Percentiles rank a stretch among this genome's conserved stretches.
Conservation (phyloP, 768 basidiomycete species). For the Termitomyces sp. region DNA sequence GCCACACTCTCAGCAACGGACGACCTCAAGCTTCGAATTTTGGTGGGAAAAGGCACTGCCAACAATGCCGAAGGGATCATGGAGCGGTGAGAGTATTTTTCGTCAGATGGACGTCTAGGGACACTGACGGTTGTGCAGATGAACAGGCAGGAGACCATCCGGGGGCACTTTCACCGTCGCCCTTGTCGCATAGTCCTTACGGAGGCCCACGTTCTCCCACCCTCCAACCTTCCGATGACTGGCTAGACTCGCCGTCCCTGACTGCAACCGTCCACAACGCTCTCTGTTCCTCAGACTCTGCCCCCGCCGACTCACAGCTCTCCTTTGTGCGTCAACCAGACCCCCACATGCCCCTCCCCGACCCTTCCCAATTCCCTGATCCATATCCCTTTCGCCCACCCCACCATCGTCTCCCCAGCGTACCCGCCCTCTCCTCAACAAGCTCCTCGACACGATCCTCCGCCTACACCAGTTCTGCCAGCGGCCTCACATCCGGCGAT, state of each 20-base stretch:
- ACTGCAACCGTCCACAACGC: neutral
- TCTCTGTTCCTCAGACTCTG: neutral
- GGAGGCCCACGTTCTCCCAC: conserved; percentile 35
- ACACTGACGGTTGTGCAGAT: conserved; percentile 12
- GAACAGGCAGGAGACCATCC: conserved; percentile 21
- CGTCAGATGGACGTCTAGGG: conserved; percentile 14
- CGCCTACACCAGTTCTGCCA: conserved; percentile 71
- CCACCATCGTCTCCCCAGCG: conserved; percentile 39
- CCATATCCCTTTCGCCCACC: conserved; percentile 60
- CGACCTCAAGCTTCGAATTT: conserved; percentile 13
- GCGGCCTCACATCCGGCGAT: conserved; percentile 55
- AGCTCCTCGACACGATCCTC: conserved; percentile 74
- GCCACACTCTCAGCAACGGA: conserved; percentile 6
- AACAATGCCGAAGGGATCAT: conserved; percentile 22
- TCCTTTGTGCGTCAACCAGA: conserved; percentile 39
- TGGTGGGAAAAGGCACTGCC: conserved; percentile 32
- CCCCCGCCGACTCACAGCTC: conserved; percentile 21
- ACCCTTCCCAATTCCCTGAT: conserved; percentile 67
- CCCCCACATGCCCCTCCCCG: conserved; percentile 40
- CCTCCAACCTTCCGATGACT: conserved; percentile 23
- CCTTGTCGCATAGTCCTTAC: conserved; percentile 24
- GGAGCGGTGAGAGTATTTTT: conserved; percentile 8
- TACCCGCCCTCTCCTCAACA: conserved; percentile 62
- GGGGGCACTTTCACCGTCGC: conserved; percentile 25
- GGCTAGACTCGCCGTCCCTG: conserved; percentile 16